Evolutionary conservation across 306 rosid species (phyloP).

Genomic region (Trifolium pratense): DNA sequence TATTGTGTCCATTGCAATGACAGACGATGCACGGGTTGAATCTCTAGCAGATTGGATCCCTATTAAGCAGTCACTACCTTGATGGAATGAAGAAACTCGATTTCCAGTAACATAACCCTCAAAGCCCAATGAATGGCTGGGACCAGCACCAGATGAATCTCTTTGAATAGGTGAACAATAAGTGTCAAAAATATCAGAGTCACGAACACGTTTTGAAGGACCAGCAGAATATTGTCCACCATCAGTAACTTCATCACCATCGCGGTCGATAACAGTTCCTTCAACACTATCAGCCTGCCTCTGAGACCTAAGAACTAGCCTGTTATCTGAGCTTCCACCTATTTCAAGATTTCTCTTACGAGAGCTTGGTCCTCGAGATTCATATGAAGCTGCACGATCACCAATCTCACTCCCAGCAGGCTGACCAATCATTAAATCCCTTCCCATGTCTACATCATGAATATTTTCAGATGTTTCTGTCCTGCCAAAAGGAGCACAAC

Average conservation of each 20-base stretch:
- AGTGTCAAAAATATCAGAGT: conserved; percentile 75
- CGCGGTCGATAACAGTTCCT: conserved; percentile 98
- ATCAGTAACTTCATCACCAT: conserved; percentile 95
- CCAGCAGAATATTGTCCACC: conserved; percentile 88
- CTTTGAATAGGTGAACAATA: conserved; percentile 72
- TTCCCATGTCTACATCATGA: conserved; percentile 86
- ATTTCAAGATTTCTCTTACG: conserved; percentile 88
- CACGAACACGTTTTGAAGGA: conserved; percentile 92
- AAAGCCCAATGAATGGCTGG: conserved; percentile 86
- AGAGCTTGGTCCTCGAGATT: conserved; percentile 98
- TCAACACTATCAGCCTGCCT: conserved; percentile 98
- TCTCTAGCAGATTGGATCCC: conserved; percentile 82
- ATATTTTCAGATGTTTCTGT: conserved; percentile 67
- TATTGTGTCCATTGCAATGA: conserved; percentile 97
- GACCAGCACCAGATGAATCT: conserved; percentile 91
- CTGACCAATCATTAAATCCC: conserved; percentile 96
- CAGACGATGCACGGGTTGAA: conserved; percentile 95
- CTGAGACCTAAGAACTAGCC: conserved; percentile 71
- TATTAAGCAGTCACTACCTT: conserved; percentile 66
- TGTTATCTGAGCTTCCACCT: conserved; percentile 88
- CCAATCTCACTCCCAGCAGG: conserved; percentile 99
- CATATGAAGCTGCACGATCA: conserved; percentile 93
- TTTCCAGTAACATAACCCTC: conserved; percentile 70
- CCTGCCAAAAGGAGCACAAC: conserved; percentile 66
- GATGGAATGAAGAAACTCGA: conserved; percentile 67